phyloP scores from a whole-genome alignment of 73 alveolate genomes.

The Paramecium sexaurelia region DNA sequence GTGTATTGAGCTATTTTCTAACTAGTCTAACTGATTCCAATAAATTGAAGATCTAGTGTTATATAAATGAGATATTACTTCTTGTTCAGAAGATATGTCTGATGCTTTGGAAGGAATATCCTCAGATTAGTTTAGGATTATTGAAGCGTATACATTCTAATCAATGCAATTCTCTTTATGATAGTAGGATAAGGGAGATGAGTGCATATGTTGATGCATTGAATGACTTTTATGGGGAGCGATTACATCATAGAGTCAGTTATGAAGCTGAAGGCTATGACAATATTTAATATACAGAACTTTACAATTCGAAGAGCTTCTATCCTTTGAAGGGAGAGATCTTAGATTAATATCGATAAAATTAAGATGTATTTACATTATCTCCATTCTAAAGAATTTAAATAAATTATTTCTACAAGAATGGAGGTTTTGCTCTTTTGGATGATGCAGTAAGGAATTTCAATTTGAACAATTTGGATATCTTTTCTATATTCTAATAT shows the following conservation, averaged over 20 bases:
- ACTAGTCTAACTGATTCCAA: background rate
- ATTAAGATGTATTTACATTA: background rate
- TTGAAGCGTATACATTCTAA: background rate
- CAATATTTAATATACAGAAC: background rate
- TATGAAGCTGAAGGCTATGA: background rate
- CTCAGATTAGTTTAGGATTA: background rate
- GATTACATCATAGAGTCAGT: background rate
- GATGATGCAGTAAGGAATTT: background rate
- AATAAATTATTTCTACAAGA: background rate
- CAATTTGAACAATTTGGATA: background rate
- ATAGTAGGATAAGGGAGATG: background rate
- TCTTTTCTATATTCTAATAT: background rate
- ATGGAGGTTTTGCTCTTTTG: conserved; percentile 17
- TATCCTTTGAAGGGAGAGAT: conserved; percentile 10
- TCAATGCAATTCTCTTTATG: background rate
- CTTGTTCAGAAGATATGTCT: background rate
- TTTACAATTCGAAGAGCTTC: background rate
- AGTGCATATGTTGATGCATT: background rate
- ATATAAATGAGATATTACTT: background rate
- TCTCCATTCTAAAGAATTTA: conserved; percentile 38
- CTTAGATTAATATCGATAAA: background rate
- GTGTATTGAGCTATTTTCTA: background rate
- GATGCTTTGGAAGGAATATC: background rate
- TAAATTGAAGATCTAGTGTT: background rate
- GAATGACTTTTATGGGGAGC: conserved; percentile 14